Evolutionary conservation across 1,284 basidiomycete species (phyloP), one percentile per base, ranked within the genome.

Genomic region (Cutaneotrichosporon dermatis): DNA sequence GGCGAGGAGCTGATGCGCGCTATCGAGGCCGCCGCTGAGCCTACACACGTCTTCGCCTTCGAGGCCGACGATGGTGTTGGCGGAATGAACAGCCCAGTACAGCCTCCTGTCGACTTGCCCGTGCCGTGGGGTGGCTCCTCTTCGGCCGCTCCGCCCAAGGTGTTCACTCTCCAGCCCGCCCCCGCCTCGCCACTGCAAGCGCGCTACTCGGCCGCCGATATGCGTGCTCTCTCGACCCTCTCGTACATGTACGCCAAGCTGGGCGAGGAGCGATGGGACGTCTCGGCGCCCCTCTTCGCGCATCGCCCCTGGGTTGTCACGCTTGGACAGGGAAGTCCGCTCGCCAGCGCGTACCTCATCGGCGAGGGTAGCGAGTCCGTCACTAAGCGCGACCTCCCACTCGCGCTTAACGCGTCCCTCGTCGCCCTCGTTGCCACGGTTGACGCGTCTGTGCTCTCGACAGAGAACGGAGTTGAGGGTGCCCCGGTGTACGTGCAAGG

Each of bases 321-420:
- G 45, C 80, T 82, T 63, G 70, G 73, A 0, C 67, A 73, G 8
- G 54, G 43, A n/a, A 59, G 52, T 8, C 83, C 84, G 0, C 77
- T 93, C 45, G 83, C 87, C 59, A 79, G 78, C 15, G 79, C 92
- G 25, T 76, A 86, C 49, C 78, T 94, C 37, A 78, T 82, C 0
- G 89, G 89, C 7, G 80, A 87, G 11, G 89, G 88, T 3, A 80
- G 80, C 11, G 89, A 92, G 66, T 89, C 92, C 61, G 85, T 92
- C 53, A 81, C 85, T 0, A 80, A 80, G 3, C 79, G 81, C 6
- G 90, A 92, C 73, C 75, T 90, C 34, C 76, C 78, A 1, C 79
- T 84, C 4, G 90, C 90, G 0, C 79, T 98, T 48, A 92, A 92
- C 64, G 88, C 89, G 0, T 85, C 87, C 1, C 67, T 98, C 25